A percentile compares a stretch with the other conserved stretches of the same genome.
Evolutionary conservation across 1,284 basidiomycete genomes (phyloP).

Genomic region (Neonothopanus nambi): DNA sequence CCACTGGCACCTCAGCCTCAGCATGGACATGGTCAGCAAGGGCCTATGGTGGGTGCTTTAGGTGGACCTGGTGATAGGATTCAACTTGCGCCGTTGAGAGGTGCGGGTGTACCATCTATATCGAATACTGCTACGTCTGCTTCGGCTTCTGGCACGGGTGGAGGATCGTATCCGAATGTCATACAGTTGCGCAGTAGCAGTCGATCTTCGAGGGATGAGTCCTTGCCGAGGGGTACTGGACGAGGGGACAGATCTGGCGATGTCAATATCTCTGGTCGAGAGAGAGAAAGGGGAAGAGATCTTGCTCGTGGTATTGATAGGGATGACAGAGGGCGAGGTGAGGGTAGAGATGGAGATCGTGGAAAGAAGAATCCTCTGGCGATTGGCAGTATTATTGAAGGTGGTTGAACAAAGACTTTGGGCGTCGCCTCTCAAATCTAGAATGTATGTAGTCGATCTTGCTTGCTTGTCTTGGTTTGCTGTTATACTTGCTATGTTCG

Average conservation of each 20-base stretch:
- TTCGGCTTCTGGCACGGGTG: neutral
- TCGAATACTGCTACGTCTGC: neutral
- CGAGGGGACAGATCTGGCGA: slow-evolving; percentile 13
- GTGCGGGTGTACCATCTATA: neutral
- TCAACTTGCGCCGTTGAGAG: slow-evolving; percentile 55
- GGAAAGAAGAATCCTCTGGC: slow-evolving; percentile 68
- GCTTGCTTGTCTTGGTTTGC: too few relatives aligned
- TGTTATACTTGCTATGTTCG: too few relatives aligned
- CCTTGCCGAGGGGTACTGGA: slow-evolving; percentile 14
- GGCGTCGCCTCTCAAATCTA: too few relatives aligned
- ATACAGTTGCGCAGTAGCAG: slow-evolving; percentile 29
- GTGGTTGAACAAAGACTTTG: neutral
- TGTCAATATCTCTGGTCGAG: slow-evolving; percentile 12
- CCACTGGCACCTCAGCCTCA: slow-evolving; percentile 2
- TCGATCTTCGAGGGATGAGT: slow-evolving; percentile 13
- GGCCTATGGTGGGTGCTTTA: neutral
- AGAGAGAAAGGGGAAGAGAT: slow-evolving; percentile 18
- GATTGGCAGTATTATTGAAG: slow-evolving; percentile 66
- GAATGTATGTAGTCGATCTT: too few relatives aligned
- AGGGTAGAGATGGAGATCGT: slow-evolving; percentile 30
- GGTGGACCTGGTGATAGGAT: slow-evolving; percentile 41
- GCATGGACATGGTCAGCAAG: neutral
- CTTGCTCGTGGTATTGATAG: slow-evolving; percentile 17
- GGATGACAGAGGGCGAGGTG: slow-evolving; percentile 13
- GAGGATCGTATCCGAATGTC: slow-evolving; percentile 25